Evolutionary conservation across 805 yeast genomes (phyloP).

Genomic region (Candida alai): DNA sequence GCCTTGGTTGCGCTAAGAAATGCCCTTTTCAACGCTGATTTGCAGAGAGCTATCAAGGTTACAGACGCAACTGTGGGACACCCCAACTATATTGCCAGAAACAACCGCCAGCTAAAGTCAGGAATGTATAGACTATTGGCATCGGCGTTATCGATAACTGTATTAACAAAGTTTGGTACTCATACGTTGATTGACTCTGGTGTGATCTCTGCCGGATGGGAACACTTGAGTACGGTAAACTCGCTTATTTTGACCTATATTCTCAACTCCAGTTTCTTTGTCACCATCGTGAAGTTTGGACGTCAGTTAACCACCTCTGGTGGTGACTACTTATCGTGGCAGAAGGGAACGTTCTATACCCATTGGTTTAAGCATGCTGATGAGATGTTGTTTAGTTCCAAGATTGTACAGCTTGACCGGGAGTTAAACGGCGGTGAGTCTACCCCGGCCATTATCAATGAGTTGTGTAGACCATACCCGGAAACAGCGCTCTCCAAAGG

Average conservation of each 20-base stretch:
- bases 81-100: slow-evolving; percentile 41
- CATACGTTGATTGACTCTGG: slow-evolving; percentile 36
- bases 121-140: slow-evolving; percentile 30
- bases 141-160: slow-evolving; percentile 29
- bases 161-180: slow-evolving; percentile 41
- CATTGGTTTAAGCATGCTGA: slow-evolving; percentile 65
- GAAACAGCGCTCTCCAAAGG: slow-evolving; percentile 18
- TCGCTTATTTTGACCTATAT: slow-evolving; percentile 39
- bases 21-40: slow-evolving; percentile 55
- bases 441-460: slow-evolving; percentile 29
- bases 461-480: slow-evolving; percentile 34
- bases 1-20: slow-evolving; percentile 64
- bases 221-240: slow-evolving; percentile 43
- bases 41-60: slow-evolving; percentile 51
- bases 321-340: slow-evolving; percentile 58
- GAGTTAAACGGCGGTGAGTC: slow-evolving; percentile 43
- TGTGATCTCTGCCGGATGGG: slow-evolving; percentile 35
- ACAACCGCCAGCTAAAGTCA: slow-evolving; percentile 25
- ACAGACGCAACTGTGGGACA: slow-evolving; percentile 62
- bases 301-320: slow-evolving; percentile 36
- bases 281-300: slow-evolving; percentile 39
- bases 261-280: slow-evolving; percentile 37
- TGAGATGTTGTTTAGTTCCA: slow-evolving; percentile 63
- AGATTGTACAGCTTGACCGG: slow-evolving; percentile 64
- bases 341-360: slow-evolving; percentile 58